These are phyloP conservation scores for Mycosarcoma mackinlayi DNA, from an alignment of 1,284 basidiomycete species.

Conservation along the genomic window DNA sequence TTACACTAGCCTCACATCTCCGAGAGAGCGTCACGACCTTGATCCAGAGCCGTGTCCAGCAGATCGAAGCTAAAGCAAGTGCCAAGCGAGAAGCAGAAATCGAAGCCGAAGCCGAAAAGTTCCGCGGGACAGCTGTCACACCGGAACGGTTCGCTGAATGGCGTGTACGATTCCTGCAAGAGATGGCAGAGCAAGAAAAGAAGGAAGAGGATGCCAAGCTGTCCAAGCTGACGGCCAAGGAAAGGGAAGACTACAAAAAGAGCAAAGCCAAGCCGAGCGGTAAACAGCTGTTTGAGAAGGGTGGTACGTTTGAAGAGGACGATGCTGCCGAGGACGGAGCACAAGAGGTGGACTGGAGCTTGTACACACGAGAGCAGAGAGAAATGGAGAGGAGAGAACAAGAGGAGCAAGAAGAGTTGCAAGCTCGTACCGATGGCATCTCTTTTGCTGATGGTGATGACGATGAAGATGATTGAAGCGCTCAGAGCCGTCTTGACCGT, in stretches of 20 bases:
- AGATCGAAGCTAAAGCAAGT: constrained; percentile 72
- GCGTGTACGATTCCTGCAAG: constrained; percentile 77
- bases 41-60: constrained; percentile 73
- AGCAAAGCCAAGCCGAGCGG: constrained; percentile 77
- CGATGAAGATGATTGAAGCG: constrained; percentile 50
- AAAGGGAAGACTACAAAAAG: constrained; percentile 86
- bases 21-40: constrained; percentile 78
- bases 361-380: constrained; percentile 60
- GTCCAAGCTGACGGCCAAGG: constrained; percentile 79
- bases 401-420: constrained; percentile 44
- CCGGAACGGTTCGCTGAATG: constrained; percentile 81
- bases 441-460: constrained; percentile 51
- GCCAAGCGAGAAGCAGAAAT: constrained; percentile 76
- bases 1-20: constrained; percentile 87
- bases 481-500: no score
- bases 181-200: constrained; percentile 71
- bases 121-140: constrained; percentile 89
- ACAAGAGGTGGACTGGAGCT: constrained; percentile 61
- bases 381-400: constrained; percentile 58
- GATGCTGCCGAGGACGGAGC: constrained; percentile 51
- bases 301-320: constrained; percentile 51
- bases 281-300: constrained; percentile 58
- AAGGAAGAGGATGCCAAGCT: constrained; percentile 85
- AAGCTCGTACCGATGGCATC: constrained; percentile 29
- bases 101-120: constrained; percentile 89